A percentile compares a stretch with the other conserved stretches of the same genome.
Conservation (phyloP, 305 asterid genomes). For the Galium porrigens region DNA sequence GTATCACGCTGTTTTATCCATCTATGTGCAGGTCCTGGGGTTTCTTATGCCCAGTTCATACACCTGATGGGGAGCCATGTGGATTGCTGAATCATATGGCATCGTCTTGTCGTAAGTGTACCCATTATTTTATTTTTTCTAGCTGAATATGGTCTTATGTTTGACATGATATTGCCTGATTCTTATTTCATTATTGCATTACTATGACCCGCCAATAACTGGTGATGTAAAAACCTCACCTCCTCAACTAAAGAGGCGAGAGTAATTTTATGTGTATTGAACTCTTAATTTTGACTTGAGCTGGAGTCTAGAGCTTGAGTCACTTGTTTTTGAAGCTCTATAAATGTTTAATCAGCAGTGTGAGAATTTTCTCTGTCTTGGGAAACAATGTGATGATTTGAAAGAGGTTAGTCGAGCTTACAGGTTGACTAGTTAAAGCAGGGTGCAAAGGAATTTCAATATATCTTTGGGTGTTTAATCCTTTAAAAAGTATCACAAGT, state of each 20-base stretch:
- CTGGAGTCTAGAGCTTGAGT: too few species aligned
- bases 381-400: too few species aligned
- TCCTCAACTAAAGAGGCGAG: neutral
- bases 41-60: conserved; percentile 90
- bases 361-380: too few species aligned
- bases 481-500: too few species aligned
- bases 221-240: neutral
- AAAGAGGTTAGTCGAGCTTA: too few species aligned
- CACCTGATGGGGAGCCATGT: conserved; percentile 98
- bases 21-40: conserved; percentile 71
- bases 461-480: too few species aligned
- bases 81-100: conserved; percentile 92
- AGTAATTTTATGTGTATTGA: neutral
- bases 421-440: too few species aligned
- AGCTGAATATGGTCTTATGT: neutral
- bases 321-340: too few species aligned
- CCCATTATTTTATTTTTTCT: neutral
- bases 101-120: conserved; percentile 71
- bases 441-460: too few species aligned
- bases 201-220: neutral
- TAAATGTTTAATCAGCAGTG: too few species aligned
- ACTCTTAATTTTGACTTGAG: too few species aligned
- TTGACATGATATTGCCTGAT: neutral
- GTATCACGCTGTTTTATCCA: neutral
- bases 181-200: too few species aligned